A percentile compares a stretch with the other conserved stretches of the same genome.
Conservation (phyloP, 2,329 filamentous ascomycete species). For the Cercospora citrullina region DNA sequence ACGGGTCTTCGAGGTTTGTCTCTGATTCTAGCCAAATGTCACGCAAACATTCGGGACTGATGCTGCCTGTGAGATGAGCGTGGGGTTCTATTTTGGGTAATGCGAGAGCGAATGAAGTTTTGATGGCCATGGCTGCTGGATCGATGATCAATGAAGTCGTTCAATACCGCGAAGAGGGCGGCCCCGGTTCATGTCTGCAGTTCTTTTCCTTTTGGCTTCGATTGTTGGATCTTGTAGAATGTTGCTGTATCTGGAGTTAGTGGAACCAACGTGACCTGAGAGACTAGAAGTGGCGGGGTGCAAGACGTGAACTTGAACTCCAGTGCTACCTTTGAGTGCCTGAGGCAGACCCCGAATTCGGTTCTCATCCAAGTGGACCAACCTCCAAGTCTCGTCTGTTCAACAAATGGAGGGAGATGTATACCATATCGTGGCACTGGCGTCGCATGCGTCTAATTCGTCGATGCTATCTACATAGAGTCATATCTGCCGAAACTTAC, state of each 20-base stretch:
- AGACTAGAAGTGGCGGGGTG: not conserved
- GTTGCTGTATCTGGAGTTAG: not conserved
- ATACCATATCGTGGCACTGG: not conserved
- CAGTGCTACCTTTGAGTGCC: not conserved
- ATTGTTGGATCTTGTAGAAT: not conserved
- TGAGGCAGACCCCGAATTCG: not conserved
- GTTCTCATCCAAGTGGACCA: not conserved
- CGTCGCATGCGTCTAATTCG: not conserved
- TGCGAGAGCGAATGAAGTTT: conserved; percentile 35
- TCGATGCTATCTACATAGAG: not conserved
- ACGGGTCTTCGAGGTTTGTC: conserved; percentile 61
- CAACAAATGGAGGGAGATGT: not conserved
- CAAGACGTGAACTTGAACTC: not conserved
- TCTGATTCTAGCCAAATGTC: conserved; percentile 61
- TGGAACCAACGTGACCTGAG: not conserved
- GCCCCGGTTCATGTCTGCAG: not conserved
- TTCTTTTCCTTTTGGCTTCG: not conserved
- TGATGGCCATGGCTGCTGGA: not conserved
- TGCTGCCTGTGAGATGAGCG: conserved; percentile 77
- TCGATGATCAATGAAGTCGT: not conserved
- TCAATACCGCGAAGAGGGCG: too few species aligned
- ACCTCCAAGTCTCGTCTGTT: not conserved
- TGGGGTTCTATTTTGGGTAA: conserved; percentile 63
- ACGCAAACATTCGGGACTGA: conserved; percentile 70
- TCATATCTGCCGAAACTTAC: not conserved